Evolutionary conservation across 2,329 filamentous ascomycete genomes (phyloP).

Genomic region (Epichloe baconii): DNA sequence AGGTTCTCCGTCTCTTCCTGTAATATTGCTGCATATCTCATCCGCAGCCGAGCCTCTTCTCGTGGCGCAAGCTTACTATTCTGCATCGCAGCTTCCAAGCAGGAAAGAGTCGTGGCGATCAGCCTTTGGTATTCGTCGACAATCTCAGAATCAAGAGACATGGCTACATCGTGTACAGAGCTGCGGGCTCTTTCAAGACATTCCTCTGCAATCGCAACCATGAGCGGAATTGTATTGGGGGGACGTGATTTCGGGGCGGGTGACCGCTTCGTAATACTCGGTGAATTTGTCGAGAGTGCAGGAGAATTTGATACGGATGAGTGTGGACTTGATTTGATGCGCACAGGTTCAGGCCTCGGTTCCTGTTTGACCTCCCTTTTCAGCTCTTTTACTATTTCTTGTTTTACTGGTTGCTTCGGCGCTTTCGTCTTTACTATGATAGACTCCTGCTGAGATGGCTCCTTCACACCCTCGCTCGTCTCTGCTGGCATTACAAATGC

Average conservation of each 20-base stretch:
- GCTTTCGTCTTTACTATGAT: conserved; percentile 5
- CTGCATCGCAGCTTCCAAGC: conserved; percentile 56
- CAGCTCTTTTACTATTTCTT: conserved; percentile 3
- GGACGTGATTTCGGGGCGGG: conserved; percentile 29
- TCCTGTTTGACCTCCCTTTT: conserved; percentile 8
- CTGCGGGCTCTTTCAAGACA: conserved; percentile 55
- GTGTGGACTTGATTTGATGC: conserved; percentile 24
- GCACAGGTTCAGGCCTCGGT: conserved; percentile 6
- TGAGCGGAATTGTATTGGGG: conserved; percentile 41
- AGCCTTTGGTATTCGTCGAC: conserved; percentile 58
- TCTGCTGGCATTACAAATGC: conserved; percentile 2
- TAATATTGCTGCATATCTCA: conserved; percentile 59
- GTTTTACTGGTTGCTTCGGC: conserved; percentile 6
- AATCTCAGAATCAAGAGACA: conserved; percentile 24
- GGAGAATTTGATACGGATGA: conserved; percentile 29
- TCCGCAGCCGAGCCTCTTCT: conserved; percentile 53
- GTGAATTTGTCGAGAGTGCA: conserved; percentile 25
- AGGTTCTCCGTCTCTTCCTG: conserved; percentile 66
- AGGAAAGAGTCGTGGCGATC: conserved; percentile 58
- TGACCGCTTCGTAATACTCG: conserved; percentile 28
- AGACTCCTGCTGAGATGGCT: conserved; percentile 8
- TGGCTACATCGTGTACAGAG: conserved; percentile 33
- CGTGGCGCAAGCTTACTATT: conserved; percentile 47
- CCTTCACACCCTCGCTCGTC: not conserved
- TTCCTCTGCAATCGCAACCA: conserved; percentile 63